Percentiles rank a stretch among this genome's conserved stretches.
Conservation (phyloP, 257 asterid species). For the Oldenlandia corymbosa region DNA sequence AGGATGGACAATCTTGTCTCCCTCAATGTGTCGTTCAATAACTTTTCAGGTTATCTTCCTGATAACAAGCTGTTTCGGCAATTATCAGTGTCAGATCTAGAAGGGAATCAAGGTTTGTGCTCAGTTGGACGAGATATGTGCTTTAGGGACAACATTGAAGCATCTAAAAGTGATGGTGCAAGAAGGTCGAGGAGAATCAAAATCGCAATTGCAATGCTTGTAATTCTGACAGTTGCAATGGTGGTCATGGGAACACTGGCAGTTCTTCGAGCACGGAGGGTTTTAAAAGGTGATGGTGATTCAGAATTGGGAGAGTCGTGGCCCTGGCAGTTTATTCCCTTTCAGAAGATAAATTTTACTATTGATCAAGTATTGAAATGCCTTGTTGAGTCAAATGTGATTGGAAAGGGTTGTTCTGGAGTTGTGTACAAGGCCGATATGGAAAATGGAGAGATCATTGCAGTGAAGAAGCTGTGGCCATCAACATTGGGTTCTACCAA, state of each 20-base stretch:
- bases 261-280: constrained; percentile 32
- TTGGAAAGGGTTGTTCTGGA: constrained; percentile 45
- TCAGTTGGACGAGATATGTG: constrained; percentile 25
- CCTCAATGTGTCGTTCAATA: constrained; percentile 34
- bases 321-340: constrained; percentile 50
- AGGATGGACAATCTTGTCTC: constrained; percentile 32
- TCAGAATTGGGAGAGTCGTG: constrained; percentile 42
- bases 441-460: constrained; percentile 33
- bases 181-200: constrained; percentile 29
- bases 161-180: constrained; percentile 13
- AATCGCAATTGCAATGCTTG: constrained; percentile 37
- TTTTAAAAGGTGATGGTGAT: constrained; percentile 31
- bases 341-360: constrained; percentile 39
- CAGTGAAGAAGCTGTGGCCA: constrained; percentile 49
- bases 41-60: constrained; percentile 40
- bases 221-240: constrained; percentile 33
- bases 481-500: constrained; percentile 19
- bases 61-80: constrained; percentile 41
- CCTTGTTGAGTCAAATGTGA: constrained; percentile 41
- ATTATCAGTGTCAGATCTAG: constrained; percentile 28
- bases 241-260: constrained; percentile 35
- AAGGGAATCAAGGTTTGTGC: constrained; percentile 38
- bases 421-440: constrained; percentile 42
- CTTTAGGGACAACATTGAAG: constrained; percentile 18
- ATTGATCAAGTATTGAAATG: constrained; percentile 38